Evolutionary conservation across 192 early-diverging fungal genomes (phyloP), one percentile per base, ranked within the genome.

Genomic region (Phycomyces nitens): DNA sequence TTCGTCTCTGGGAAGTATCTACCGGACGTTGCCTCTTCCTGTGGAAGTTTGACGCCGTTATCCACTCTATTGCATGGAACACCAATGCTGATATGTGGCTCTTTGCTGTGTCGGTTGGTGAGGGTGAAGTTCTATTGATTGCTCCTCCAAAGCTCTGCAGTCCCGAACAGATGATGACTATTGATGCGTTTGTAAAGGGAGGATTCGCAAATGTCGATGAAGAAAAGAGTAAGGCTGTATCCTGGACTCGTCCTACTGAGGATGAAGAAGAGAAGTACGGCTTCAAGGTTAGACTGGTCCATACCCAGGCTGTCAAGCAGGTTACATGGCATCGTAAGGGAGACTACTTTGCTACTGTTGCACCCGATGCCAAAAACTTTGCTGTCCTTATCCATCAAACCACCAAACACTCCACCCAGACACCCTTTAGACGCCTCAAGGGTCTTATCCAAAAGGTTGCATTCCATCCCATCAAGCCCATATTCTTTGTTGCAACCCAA

Each of bases 401-500:
- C 34, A 88, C 93, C 21, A 89, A 88, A 76, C 84, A 89, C 70
- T 88, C 89, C 68, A 86, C 91, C 16, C 97, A 98, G 72, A 82
- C 82, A 53, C 97, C 97, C 3, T 98, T 99, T 84, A 89, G 84
- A 58, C 90, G 88, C 61, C 87, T 88, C 65, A 93, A 93, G 67
- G 94, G 95, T 24, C 76, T 88, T 11, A 89, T 98, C 43, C 96
- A 97, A 70, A 73, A 81, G 34, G 91, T 93, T 9, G 73, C 79
- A 60, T 99, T 99, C 89, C 97, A 99, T 62, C 97, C 97, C 23
- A 81, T 85, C 16, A 88, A 89, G 64, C 96, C 97, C 43, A 81
- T 91, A 70, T 90, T 99, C 73, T 91, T 96, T 73, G 91, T 98
- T 18, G 88, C 94, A 88, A 98, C 95, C 12, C 95, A 99, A 81